Base-by-base conservation (phyloP, 106 monocot species). In the Platanthera zijinensis region DNA sequence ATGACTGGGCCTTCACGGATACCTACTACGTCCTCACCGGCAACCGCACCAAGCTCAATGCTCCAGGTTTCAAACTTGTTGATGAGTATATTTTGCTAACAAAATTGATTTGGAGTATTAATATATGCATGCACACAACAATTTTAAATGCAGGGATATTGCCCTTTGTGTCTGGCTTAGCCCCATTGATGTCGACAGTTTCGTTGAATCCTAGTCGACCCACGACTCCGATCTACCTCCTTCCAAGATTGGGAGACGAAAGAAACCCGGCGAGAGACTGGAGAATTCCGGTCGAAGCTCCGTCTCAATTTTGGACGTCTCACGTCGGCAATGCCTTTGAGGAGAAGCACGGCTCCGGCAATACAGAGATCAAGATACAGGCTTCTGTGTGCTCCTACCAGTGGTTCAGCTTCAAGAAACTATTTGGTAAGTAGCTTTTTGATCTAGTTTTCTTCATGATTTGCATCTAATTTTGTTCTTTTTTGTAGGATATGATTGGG, bases 371-470 rank as follows among this genome's bases (percentile, higher is more conserved):
- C 30, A 45, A 48, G 4, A 48, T 70, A 0, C 70, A 48, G 13
- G 70, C 70, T 48, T 32, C 69, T 69, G 69, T 70, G 6, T 70
- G 47, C 70, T 70, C 70, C 10, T 70, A 70, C 46, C 13, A n/a
- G 48, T 70, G 69, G 69, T 70, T 70, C 47, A 47, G 7, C 70
- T 17, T 1, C 15, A 48, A 48, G 48, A 70, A 70, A 70, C 14
- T 70, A n/a, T 70, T 70, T 48, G 70, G 70, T 47, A 47, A 69
- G 12, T 30, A 67, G 39, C 30, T 0, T 14, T 53, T 10, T 14
- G 8, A 53, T 2, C 8, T 10, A 25, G 25, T 25, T 53, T 14
- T 10, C 12, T 14, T 4, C 2, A 28, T 67, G 67, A 17, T 30
- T 67, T 67, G 10, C 12, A 11, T 18, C 32, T n/a, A 2, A 30